Evolutionary conservation across 2,329 filamentous ascomycete species (phyloP).

Genomic region (Neospermospora avenae): DNA sequence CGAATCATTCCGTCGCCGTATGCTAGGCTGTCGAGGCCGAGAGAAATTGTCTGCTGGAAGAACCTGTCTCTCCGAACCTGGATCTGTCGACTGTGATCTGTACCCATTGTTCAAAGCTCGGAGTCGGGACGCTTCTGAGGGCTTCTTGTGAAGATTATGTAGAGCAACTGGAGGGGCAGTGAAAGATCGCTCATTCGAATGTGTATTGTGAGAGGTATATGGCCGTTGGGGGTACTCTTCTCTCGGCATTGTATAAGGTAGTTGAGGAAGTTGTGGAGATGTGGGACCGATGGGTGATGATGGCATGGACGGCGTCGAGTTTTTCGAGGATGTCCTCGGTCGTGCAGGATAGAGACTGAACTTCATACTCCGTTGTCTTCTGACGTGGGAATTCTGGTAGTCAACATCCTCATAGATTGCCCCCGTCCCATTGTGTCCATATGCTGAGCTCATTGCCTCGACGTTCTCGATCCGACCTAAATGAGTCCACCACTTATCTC

Average conservation of each 20-base stretch:
- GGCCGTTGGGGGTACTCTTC: conserved; percentile 23
- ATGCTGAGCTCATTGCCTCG: conserved; percentile 22
- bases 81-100: conserved; percentile 28
- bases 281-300: conserved; percentile 17
- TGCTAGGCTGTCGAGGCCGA: conserved; percentile 29
- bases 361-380: conserved; percentile 30
- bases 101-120: conserved; percentile 34
- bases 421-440: conserved; percentile 25
- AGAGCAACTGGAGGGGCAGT: conserved; percentile 22
- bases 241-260: conserved; percentile 14
- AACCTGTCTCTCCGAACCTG: conserved; percentile 23
- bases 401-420: conserved; percentile 9
- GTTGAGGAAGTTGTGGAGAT: conserved; percentile 19
- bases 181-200: conserved; percentile 24
- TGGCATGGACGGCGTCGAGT: conserved; percentile 18
- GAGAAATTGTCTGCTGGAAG: conserved; percentile 31
- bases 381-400: conserved; percentile 15
- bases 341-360: conserved; percentile 31
- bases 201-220: conserved; percentile 27
- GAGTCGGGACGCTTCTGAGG: conserved; percentile 34
- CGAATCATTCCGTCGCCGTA: conserved; percentile 29
- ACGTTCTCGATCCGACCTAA: conserved; percentile 1
- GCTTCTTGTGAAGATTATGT: conserved; percentile 27
- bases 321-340: conserved; percentile 26
- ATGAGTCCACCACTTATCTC: conserved; percentile 6